Evolutionary conservation across 148 eudicot genomes (phyloP), one percentile per base, ranked within the genome.

Genomic region (Chenopodium formosanum): DNA sequence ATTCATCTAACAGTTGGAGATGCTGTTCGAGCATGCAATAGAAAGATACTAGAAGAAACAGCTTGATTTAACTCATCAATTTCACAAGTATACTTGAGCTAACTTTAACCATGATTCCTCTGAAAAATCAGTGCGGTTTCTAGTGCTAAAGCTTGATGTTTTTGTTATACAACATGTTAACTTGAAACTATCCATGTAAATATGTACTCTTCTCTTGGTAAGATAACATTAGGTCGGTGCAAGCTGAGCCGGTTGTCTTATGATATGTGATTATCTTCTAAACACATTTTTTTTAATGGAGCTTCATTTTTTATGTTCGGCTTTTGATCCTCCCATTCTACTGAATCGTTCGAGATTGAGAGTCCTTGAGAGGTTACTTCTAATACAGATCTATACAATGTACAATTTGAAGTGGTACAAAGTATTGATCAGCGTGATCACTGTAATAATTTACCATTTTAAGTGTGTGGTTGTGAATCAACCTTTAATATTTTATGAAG

Each of bases 1-100:
- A 89, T 92, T 78, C 89, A 84, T 83, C 88, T 89, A 27, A 90
- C 91, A 0, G 94, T 89, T 11, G 94, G 74, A 20, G 89, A 92
- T 48, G 94, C 96, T 1, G 87, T 92, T 78, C 83, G 77, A 44
- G 87, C 87, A 1, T 86, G 77, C 76, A 71, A 40, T 53, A 20
- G 22, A 58, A 88, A 78, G 67, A 70, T 65, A 8, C 37, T 31
- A 32, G 89, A 88, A 66, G 84, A 84, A 37, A 86, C 62, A 27
- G 6, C 34, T 29, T 52, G 25, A 29, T 40, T 5, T 4, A 16
- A 56, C 17, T 56, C 60, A 16, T 16, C 60, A 56, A 25, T 16
- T 0, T 17, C 4, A 13, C 7, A 4, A 13, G 34, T 13, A 0
- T 40, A 74, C 40, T 0, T 73, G 48, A 60, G 47, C 34, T 27